Base-by-base conservation (phyloP, 441 rosid species). In the Oxalis stricta region DNA sequence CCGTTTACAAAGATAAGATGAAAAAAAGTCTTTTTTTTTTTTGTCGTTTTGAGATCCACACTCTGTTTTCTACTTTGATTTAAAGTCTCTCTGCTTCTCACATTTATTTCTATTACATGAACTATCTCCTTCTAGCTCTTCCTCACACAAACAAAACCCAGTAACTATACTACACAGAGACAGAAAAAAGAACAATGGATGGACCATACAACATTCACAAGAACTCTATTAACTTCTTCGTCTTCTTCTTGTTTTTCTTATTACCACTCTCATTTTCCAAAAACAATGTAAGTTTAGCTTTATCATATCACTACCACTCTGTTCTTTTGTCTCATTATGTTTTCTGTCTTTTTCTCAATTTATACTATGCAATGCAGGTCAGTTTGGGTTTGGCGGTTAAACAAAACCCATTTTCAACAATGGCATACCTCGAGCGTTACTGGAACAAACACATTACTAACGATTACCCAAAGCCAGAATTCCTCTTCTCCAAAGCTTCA, bases 401-500 rank as follows among this genome's bases (percentile, higher is more conserved):
- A 23, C 28, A 38, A 53, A 75, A 70, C 62, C 82, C 82, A 10
- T 75, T 75, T 37, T 65, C 75, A 6, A 61, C 77, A 0, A 72
- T 18, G 64, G 77, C 86, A 1, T 64, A 70, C 16, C 33, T 68
- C 50, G 16, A 72, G 21, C 86, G 86, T 5, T 75, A 78, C 60
- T 78, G 82, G 82, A 69, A 65, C 68, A 44, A 46, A 22, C 79
- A 56, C 10, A 56, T 78, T 43, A 39, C 61, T 24, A 43, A 20
- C 41, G 12, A 18, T 37, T 28, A 63, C 19, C 62, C 65, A 4
- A 59, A 60, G 24, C 72, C 79, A 8, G 28, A 46, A 2, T 75
- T 75, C 50, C 67, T 78, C 33, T 47, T 69, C 63, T 69, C 77
- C 2, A 78, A 70, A 37, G 73, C 73, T 1, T 78, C 86, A 10